These are phyloP conservation scores for Dianthus caryophyllus DNA, from an alignment of 148 eudicot species.

Conservation along the genomic window DNA sequence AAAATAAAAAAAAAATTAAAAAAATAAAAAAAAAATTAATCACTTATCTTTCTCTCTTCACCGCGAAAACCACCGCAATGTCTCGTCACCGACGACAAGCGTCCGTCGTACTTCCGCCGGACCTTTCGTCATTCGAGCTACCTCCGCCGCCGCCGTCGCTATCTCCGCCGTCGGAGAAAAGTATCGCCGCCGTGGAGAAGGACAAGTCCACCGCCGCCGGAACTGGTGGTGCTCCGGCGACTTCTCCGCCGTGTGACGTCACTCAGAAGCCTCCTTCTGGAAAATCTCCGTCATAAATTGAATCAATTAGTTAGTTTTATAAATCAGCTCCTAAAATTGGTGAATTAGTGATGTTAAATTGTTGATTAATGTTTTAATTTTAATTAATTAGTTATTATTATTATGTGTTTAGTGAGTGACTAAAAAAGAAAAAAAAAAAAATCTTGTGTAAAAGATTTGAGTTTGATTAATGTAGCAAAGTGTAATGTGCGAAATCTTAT, in stretches of 20 bases:
- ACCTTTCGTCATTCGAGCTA: conserved; percentile 11
- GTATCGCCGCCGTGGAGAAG: conserved; percentile 11
- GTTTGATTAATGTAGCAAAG: background rate
- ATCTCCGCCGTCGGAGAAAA: background rate
- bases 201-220: background rate
- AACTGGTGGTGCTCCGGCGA: background rate
- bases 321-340: no score
- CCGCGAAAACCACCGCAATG: conserved; percentile 17
- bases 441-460: background rate
- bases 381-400: no score
- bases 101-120: background rate
- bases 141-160: conserved; percentile 2
- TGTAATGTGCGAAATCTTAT: no score
- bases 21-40: background rate
- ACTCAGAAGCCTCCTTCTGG: conserved; percentile 13
- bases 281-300: conserved; percentile 11
- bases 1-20: background rate
- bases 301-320: background rate
- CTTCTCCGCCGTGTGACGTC: background rate
- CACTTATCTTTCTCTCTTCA: conserved; percentile 1
- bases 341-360: no score
- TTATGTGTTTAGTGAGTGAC: no score
- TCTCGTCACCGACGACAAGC: conserved; percentile 29
- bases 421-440: background rate
- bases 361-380: no score